A percentile compares a stretch with the other conserved stretches of the same genome.
Conservation (phyloP, 345 rosid species). For the Arabis hirsuta region DNA sequence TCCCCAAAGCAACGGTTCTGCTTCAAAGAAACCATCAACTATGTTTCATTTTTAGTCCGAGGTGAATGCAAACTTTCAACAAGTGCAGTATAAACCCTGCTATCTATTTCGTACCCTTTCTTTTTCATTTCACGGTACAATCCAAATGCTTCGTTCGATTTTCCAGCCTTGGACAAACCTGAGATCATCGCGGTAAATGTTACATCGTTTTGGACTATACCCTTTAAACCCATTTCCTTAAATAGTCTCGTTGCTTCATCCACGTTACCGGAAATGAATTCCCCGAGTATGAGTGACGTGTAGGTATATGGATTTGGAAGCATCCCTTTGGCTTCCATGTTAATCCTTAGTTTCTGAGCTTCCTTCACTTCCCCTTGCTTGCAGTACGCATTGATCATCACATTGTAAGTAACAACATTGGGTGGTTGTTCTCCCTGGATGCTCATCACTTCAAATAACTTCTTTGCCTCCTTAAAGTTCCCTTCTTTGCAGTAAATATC, state of each 20-base stretch:
- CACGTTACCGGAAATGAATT: conserved; percentile 63
- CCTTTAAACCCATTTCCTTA: conserved; percentile 49
- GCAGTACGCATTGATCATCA: conserved; percentile 64
- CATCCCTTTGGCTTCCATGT: conserved; percentile 61
- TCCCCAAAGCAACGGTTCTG: conserved; percentile 1
- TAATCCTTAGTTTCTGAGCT: conserved; percentile 59
- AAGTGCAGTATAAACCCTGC: conserved; percentile 59
- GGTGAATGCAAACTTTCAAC: conserved; percentile 59
- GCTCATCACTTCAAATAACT: conserved; percentile 64
- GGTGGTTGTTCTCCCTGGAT: conserved; percentile 56
- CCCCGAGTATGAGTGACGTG: conserved; percentile 77
- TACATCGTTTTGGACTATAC: conserved; percentile 47
- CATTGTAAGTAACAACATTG: conserved; percentile 61
- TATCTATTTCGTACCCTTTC: conserved; percentile 58
- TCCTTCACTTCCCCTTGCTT: conserved; percentile 73
- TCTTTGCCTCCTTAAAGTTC: conserved; percentile 72
- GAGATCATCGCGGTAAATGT: conserved; percentile 61
- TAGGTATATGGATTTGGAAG: conserved; percentile 64
- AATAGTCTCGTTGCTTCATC: conserved; percentile 61
- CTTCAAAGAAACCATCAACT: conserved; percentile 15
- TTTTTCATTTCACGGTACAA: conserved; percentile 57
- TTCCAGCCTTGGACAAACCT: conserved; percentile 61
- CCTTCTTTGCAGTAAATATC: conserved; percentile 83
- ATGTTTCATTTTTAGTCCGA: neutral
- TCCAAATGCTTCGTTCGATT: conserved; percentile 69